Evolutionary conservation across 2,329 filamentous ascomycete species (phyloP).

Genomic region (Phyllosticta paracitricarpa): DNA sequence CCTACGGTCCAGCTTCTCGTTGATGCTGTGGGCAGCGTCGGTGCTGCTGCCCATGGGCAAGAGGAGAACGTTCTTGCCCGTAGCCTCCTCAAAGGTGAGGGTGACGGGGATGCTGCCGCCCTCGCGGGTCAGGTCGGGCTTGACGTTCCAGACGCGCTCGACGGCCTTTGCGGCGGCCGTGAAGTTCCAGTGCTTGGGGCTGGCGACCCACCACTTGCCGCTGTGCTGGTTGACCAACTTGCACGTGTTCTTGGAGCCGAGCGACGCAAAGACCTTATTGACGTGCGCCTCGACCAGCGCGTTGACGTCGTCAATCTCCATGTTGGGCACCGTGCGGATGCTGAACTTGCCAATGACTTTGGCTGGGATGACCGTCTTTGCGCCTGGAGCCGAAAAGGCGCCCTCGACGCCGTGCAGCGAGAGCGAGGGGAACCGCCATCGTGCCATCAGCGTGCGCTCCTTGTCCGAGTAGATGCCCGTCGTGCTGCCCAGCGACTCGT

Average conservation of each 20-base stretch:
- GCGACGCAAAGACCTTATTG: conserved; percentile 72
- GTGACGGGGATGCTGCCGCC: conserved; percentile 97
- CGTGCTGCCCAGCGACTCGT: conserved; percentile 81
- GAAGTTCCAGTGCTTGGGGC: conserved; percentile 99
- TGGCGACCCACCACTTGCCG: conserved; percentile 98
- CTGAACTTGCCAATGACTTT: conserved; percentile 98
- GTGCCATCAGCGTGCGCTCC: conserved; percentile 85
- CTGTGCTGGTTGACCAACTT: conserved; percentile 75
- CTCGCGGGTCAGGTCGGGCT: conserved; percentile 92
- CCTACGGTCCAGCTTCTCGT: conserved; percentile 92
- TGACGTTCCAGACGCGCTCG: conserved; percentile 83
- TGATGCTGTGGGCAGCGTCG: conserved; percentile 93
- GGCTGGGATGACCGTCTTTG: conserved; percentile 96
- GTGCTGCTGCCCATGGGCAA: conserved; percentile 96
- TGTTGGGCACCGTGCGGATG: conserved; percentile 93
- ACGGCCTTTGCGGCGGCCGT: conserved; percentile 89
- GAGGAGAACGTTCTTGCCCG: conserved; percentile 92
- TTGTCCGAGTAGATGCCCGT: conserved; percentile 83
- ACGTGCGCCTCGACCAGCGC: conserved; percentile 74
- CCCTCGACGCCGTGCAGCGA: conserved; percentile 93
- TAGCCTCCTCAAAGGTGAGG: conserved; percentile 92
- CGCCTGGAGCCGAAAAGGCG: conserved; percentile 83
- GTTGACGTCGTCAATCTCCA: conserved; percentile 89
- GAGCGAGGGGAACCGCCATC: conserved; percentile 90
- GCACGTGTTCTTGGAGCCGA: conserved; percentile 85